These are phyloP conservation scores for Stentor roeselii DNA, from an alignment of 73 alveolate species.

Conservation along the genomic window DNA sequence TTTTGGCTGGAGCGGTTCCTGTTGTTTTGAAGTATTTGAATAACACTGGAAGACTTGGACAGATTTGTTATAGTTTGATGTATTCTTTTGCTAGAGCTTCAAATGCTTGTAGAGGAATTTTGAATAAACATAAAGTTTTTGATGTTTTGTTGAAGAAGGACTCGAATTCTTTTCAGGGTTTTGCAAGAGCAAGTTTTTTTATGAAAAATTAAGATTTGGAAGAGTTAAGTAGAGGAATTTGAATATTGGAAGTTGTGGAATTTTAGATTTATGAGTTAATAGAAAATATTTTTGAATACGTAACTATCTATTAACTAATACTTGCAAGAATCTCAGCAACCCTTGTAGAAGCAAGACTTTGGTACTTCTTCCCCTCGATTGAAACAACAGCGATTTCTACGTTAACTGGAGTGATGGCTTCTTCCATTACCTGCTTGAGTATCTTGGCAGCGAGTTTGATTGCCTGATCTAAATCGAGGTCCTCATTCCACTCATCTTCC, in stretches of 20 bases:
- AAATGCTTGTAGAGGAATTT: neutral
- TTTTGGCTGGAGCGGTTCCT: neutral
- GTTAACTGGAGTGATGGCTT: slow-evolving; percentile 62
- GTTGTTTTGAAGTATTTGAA: neutral
- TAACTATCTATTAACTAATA: neutral
- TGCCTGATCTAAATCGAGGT: slow-evolving; percentile 85
- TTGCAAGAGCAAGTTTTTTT: too few species aligned
- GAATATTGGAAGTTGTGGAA: too few species aligned
- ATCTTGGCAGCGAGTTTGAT: slow-evolving; percentile 76
- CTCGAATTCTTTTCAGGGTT: too few species aligned
- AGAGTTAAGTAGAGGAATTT: too few species aligned
- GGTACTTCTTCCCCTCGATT: slow-evolving; percentile 50
- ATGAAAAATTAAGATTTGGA: too few species aligned
- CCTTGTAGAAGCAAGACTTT: neutral
- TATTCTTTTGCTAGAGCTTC: neutral
- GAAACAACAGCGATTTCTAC: slow-evolving; percentile 85
- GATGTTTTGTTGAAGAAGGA: neutral
- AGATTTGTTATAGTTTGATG: neutral
- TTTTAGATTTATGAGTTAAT: too few species aligned
- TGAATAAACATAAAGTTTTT: neutral
- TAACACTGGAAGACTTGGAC: neutral
- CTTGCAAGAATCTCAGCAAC: neutral
- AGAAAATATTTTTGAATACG: too few species aligned
- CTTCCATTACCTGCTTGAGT: slow-evolving; percentile 93
- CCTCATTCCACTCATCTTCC: slow-evolving; percentile 76